phyloP scores from a whole-genome alignment of 495 filamentous ascomycete genomes.

The Penicillium canariense region DNA sequence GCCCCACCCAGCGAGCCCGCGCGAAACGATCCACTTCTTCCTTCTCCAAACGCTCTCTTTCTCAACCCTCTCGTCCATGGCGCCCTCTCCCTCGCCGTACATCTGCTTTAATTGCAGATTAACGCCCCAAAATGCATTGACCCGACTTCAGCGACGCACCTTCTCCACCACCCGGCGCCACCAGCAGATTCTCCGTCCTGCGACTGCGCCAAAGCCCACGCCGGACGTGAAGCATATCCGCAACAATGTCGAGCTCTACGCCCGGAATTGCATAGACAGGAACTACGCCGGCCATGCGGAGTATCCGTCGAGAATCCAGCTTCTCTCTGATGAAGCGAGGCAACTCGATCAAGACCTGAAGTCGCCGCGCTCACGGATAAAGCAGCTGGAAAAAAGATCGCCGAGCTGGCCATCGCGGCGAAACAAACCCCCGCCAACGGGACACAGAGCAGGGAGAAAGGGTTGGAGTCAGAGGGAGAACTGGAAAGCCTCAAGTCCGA shows the following conservation, averaged over 20 bases:
- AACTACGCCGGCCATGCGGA: slow-evolving; percentile 71
- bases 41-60: slow-evolving; percentile 4
- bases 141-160: slow-evolving; percentile 20
- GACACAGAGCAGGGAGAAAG: slow-evolving; percentile 6
- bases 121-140: slow-evolving; percentile 6
- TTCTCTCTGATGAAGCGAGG: slow-evolving; percentile 66
- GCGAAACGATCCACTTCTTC: slow-evolving; percentile 6
- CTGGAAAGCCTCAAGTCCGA: slow-evolving; percentile 51
- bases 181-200: slow-evolving; percentile 47
- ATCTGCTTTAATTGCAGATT: slow-evolving; percentile 41
- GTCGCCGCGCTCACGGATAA: slow-evolving; percentile 37
- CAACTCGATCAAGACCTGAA: slow-evolving; percentile 41
- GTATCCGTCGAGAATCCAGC: slow-evolving; percentile 66
- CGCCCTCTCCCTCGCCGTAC: slow-evolving; percentile 28
- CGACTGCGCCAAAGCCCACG: slow-evolving; percentile 75
- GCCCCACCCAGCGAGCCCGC: neutral
- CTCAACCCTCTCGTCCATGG: slow-evolving; percentile 21
- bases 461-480: slow-evolving; percentile 7
- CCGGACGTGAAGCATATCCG: slow-evolving; percentile 89
- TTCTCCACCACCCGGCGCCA: slow-evolving; percentile 30
- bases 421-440: slow-evolving; percentile 19
- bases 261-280: slow-evolving; percentile 76
- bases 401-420: slow-evolving; percentile 29
- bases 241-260: slow-evolving; percentile 71
- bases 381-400: slow-evolving; percentile 43